Base-by-base conservation (phyloP, 2,329 filamentous ascomycete genomes). In the Epichloe festucae region DNA sequence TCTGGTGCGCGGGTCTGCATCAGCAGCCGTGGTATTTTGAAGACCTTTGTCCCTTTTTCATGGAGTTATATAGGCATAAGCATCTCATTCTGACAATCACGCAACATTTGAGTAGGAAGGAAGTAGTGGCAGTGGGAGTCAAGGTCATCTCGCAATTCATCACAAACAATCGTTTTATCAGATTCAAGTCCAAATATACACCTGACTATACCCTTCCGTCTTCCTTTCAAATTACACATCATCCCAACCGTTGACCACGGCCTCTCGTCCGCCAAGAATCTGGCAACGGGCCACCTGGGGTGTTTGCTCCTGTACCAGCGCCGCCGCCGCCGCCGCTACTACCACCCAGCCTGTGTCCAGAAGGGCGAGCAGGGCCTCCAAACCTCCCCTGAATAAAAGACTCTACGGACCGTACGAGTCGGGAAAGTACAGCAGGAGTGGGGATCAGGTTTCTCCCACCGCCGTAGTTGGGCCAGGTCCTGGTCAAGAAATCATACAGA, bases 401-500 rank as follows among this genome's bases (percentile, higher is more conserved):
- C 5, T 58, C 59, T 5, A 59, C 58, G 4, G 69, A 75, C 53
- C 73, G 71, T 53, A 91, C 85, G 58, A 86, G 77, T 51, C 76
- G 76, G 53, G 79, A 81, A 53, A 97, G 69, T 58, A 89, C 82
- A 5, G 67, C 65, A 2, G 93, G 93, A 0, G 89, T 93, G 14
- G 76, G 73, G 38, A 96, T 74, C 47, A 84, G 75, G 62, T 90
- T 95, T 49, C 73, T 75, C 0, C 93, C 93, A 52, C 87, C 87
- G 35, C 89, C 91, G 63, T 93, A 93, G 51, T 87, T 81, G 5
- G 93, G 93, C 75, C 89, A 97, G 42, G 96, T 76, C 47, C 87
- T 79, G 2, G 87, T 89, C 48, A 96, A 67, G 63, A 97, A 98
- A 65, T 97, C 87, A 68, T 89, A 95, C 19, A 93, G 62, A 65